Conservation (phyloP, 306 rosid genomes). For the Medicago arabica region DNA sequence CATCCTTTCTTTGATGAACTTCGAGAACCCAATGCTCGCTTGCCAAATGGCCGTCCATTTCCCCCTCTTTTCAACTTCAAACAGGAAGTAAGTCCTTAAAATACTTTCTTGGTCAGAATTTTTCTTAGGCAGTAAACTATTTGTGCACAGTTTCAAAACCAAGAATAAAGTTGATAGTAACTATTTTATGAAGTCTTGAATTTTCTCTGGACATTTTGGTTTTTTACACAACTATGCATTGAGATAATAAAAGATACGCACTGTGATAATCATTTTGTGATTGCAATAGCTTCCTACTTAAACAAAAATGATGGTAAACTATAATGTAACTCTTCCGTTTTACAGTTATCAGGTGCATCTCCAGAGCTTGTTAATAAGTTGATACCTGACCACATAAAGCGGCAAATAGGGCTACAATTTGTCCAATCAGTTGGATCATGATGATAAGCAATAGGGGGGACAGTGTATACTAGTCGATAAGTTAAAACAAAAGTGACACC, state of each 20-base stretch:
- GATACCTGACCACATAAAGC: conserved; percentile 90
- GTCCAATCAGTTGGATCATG: conserved; percentile 65
- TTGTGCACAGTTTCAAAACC: conserved; percentile 4
- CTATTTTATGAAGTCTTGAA: not conserved
- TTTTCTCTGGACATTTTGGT: not conserved
- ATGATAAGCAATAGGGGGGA: conserved; percentile 49
- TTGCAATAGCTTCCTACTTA: not conserved
- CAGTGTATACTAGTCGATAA: conserved; percentile 54
- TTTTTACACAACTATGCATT: too few species aligned
- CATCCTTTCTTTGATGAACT: conserved; percentile 97
- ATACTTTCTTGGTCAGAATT: not conserved
- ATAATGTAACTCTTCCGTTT: conserved; percentile 25
- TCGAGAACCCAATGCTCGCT: conserved; percentile 82
- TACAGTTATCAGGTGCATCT: conserved; percentile 79
- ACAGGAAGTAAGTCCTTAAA: conserved; percentile 73
- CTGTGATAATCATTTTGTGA: not conserved
- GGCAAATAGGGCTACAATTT: conserved; percentile 73
- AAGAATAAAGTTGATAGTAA: not conserved
- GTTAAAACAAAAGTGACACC: conserved; percentile 54
- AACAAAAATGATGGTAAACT: conserved; percentile 16
- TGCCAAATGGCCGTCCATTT: conserved; percentile 82
- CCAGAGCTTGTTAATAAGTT: conserved; percentile 83
- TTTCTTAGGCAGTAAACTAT: not conserved
- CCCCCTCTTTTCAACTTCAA: conserved; percentile 91
- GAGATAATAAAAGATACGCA: not conserved